Evolutionary conservation across 75 land plant species (phyloP), one percentile per base, ranked within the genome.

Genomic region (Ceratopteris richardii): DNA sequence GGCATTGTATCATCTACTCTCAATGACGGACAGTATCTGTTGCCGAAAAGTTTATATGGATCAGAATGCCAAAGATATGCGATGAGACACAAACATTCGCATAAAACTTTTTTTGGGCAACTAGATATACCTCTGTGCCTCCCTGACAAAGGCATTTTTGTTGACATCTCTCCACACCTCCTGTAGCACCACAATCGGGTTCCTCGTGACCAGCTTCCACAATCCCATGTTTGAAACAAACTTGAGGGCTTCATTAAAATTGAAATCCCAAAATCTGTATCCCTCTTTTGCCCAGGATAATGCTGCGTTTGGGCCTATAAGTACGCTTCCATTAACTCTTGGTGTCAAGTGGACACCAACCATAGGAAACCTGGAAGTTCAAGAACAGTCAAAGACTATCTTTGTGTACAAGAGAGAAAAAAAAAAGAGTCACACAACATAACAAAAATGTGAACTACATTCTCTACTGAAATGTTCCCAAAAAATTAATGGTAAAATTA

Each of bases 331-430:
- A 43, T 71, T 68, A 27, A 71, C 74, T 47, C 69, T 61, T 1
- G 73, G 74, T 16, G 74, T 71, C 0, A 71, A 19, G 46, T 71
- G 74, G 46, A 71, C 74, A 12, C 74, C 74, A 33, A 71, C 74
- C 74, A 71, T 71, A 2, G 74, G 73, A 41, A 71, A 71, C 74
- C 74, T 71, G 48, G 31, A 33, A n/a, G n/a, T n/a, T n/a, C n/a
- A n/a, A n/a, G n/a, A n/a, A n/a, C n/a, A n/a, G n/a, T n/a, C n/a
- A n/a, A n/a, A n/a, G n/a, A n/a, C n/a, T n/a, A n/a, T n/a, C n/a
- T n/a, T n/a, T n/a, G n/a, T n/a, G n/a, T n/a, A n/a, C n/a, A n/a
- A n/a, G n/a, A n/a, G n/a, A n/a, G n/a, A n/a, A n/a, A n/a, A n/a
- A n/a, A n/a, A n/a, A n/a, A n/a, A n/a, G n/a, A n/a, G n/a, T n/a